These are phyloP conservation scores for Salix brachista DNA, from an alignment of 345 rosid species.

Conservation along the genomic window DNA sequence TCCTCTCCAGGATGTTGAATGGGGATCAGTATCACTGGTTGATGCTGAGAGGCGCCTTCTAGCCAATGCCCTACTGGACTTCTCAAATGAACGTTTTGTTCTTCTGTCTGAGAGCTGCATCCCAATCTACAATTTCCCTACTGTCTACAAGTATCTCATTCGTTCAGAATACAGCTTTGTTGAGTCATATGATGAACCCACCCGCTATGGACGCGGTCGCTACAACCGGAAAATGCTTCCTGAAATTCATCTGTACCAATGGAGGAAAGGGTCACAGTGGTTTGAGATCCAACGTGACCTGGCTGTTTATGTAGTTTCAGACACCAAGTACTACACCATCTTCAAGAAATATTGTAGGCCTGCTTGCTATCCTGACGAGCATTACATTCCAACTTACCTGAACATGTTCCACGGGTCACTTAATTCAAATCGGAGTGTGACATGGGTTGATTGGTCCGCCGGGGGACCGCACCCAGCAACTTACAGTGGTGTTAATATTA, in stretches of 20 bases:
- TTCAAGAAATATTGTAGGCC: constrained; percentile 77
- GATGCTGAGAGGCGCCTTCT: constrained; percentile 92
- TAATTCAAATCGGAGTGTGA: constrained; percentile 68
- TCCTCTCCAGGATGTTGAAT: constrained; percentile 57
- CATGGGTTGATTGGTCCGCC: constrained; percentile 91
- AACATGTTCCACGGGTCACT: constrained; percentile 74
- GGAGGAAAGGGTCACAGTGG: constrained; percentile 98
- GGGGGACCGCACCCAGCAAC: constrained; percentile 88
- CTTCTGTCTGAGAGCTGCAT: constrained; percentile 97
- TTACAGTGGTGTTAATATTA: constrained; percentile 45
- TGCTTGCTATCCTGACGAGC: constrained; percentile 94
- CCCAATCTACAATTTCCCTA: constrained; percentile 75
- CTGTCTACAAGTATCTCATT: constrained; percentile 68
- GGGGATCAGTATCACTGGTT: constrained; percentile 68
- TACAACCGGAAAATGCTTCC: constrained; percentile 87
- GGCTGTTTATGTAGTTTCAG: constrained; percentile 62
- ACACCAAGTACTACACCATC: constrained; percentile 57
- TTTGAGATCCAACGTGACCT: constrained; percentile 70
- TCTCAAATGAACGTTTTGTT: constrained; percentile 78
- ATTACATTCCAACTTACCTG: constrained; percentile 74
- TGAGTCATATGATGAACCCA: constrained; percentile 81
- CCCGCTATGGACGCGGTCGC: constrained; percentile 90
- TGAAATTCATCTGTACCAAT: constrained; percentile 62
- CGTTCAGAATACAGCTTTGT: constrained; percentile 71
- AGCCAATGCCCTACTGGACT: constrained; percentile 81